Evolutionary conservation across 352 stramenopile species (phyloP), one percentile per base, ranked within the genome.

Genomic region (Hyaloperonospora arabidopsidis): DNA sequence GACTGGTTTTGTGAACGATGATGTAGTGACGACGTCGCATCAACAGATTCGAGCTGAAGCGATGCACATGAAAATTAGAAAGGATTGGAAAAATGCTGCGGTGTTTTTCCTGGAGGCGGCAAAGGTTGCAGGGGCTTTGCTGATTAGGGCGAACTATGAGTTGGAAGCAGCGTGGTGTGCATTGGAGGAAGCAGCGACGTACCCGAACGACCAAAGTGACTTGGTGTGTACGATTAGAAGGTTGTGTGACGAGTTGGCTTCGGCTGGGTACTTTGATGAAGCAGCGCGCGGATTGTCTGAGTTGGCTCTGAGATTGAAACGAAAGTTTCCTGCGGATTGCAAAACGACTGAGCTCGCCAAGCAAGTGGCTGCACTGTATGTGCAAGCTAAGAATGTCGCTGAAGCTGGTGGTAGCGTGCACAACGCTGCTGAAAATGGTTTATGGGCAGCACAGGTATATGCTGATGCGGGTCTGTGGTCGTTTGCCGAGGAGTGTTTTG

Each of bases 161-260:
- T 49, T 89, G 23, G 75, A 89, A 47, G 73, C 79, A 0, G 71
- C 70, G 32, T 89, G 73, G 75, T 89, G 79, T 57, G 65, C 71
- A 10, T 57, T 89, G 32, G 79, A 89, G 51, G 64, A 80, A 23
- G 63, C 58, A 12, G 67, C 65, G 18, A 63, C 49, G 28, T 85
- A 74, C 23, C 63, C 73, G 0, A 68, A 56, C 15, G 52, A 53
- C 17, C 66, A 75, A 22, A 75, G 63, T 53, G 65, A 74, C 13
- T 47, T 84, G 19, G 44, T 70, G 22, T 59, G 57, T 18, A 69
- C 67, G 13, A 73, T 89, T 39, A 62, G 72, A n/a, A 51, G 60
- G 6, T 63, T 84, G 6, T 86, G 76, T 49, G 73, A 87, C 54
- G 68, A 83, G 22, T 61, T 89, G 1, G 65, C 67, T 3, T 76